Base-by-base conservation (phyloP, 306 rosid species). In the Acacia acuminata region DNA sequence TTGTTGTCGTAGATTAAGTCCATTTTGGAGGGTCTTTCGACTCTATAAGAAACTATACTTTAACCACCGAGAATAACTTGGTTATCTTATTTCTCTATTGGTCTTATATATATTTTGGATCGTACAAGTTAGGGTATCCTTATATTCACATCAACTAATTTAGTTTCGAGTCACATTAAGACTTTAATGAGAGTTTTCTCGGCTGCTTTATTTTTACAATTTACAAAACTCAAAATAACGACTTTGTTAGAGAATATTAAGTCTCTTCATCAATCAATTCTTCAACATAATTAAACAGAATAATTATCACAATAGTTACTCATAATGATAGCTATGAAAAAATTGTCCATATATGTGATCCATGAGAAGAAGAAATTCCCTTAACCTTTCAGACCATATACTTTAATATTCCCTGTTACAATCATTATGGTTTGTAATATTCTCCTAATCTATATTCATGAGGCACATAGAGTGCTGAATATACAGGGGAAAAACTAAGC, bases 11-110 rank as follows among this genome's bases (percentile, higher is more conserved):
- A 42, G 55, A 16, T 64, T 68, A 78, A 82, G 79, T 80, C 81
- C 71, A 72, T 68, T 85, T 85, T 24, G 73, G 40, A 76, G 84
- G 85, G 78, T 85, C 81, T 76, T 66, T 73, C 73, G 85, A 56
- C 60, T 82, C 83, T 79, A 79, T 67, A 87, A 85, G 90, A 85
- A 82, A 87, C 82, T 68, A 36, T 61, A 50, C 43, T 66, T 72
- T 73, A 55, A 77, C 71, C 36, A 55, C 17, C 36, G 16, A 72
- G 83, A 83, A 77, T 78, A 48, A 77, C 14, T 42, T 48, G 32
- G 48, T 64, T 22, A 44, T n/a, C 36, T 70, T 64, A 63, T 69
- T 63, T 45, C 60, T 75, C 10, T 24, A 24, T 65, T 77, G 43
- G 32, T 72, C 63, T n/a, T 12, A 32, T 50, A 50, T 51, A 38